phyloP scores from a whole-genome alignment of 306 rosid genomes.

The Quercus berberidifolia region DNA sequence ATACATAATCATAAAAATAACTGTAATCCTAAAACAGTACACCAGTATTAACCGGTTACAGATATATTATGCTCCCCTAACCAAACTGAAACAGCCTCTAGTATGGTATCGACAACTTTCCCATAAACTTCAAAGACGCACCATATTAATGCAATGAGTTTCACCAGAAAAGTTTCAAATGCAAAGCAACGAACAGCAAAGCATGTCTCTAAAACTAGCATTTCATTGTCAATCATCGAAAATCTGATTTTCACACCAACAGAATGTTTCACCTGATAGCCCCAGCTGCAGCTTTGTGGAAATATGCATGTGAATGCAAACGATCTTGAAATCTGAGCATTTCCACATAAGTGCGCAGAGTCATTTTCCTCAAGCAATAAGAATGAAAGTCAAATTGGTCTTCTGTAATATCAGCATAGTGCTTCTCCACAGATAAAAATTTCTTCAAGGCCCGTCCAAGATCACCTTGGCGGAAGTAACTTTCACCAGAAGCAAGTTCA shows the following conservation, averaged over 20 bases:
- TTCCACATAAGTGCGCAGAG: conserved; percentile 89
- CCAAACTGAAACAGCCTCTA: too few relatives aligned
- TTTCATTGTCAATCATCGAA: not conserved
- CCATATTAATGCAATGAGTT: not conserved
- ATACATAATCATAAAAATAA: too few relatives aligned
- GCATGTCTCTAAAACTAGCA: conserved; percentile 9
- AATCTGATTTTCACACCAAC: conserved; percentile 6
- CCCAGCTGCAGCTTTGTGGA: conserved; percentile 96
- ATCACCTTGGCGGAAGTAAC: conserved; percentile 92
- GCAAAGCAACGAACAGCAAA: not conserved
- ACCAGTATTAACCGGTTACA: too few relatives aligned
- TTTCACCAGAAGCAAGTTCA: conserved; percentile 96
- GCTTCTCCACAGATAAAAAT: conserved; percentile 94
- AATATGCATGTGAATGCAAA: conserved; percentile 87
- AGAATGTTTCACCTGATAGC: conserved; percentile 68
- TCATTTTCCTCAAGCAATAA: conserved; percentile 97
- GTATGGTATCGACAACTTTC: too few relatives aligned
- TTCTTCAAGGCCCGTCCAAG: conserved; percentile 87
- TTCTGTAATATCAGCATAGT: conserved; percentile 92
- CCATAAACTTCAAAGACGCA: not conserved
- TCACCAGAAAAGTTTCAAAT: conserved; percentile 7
- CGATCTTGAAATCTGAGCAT: conserved; percentile 98
- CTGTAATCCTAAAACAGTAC: too few relatives aligned
- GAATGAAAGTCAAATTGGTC: conserved; percentile 99
- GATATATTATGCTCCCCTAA: too few relatives aligned